phyloP scores from a whole-genome alignment of 2,329 filamentous ascomycete genomes.

The Chrysoporthe puriensis region DNA sequence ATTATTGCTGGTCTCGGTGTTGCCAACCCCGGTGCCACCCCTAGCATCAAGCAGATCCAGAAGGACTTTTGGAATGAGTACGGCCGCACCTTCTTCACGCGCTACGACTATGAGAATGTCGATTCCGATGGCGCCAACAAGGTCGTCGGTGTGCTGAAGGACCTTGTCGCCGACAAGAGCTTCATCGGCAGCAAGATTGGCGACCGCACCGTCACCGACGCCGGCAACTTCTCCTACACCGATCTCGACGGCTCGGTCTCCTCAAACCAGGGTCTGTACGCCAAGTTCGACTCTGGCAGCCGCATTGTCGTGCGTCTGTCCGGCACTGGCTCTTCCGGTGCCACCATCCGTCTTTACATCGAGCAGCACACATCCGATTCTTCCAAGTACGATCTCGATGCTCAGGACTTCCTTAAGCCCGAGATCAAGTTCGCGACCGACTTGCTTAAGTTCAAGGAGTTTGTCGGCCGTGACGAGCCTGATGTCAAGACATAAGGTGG shows the following conservation, averaged over 20 bases:
- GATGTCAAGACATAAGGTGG: constrained; percentile 84
- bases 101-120: constrained; percentile 97
- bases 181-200: constrained; percentile 84
- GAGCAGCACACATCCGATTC: constrained; percentile 91
- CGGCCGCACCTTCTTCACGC: constrained; percentile 97
- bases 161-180: constrained; percentile 71
- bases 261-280: constrained; percentile 94
- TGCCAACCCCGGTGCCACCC: constrained; percentile 75
- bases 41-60: constrained; percentile 95
- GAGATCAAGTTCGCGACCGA: constrained; percentile 85
- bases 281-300: constrained; percentile 92
- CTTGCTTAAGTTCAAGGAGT: constrained; percentile 91
- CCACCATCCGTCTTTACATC: constrained; percentile 95
- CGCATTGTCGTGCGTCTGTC: constrained; percentile 94
- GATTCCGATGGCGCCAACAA: constrained; percentile 90
- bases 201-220: constrained; percentile 81
- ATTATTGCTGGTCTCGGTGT: constrained; percentile 94
- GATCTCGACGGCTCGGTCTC: constrained; percentile 97
- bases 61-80: constrained; percentile 96
- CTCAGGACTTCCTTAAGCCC: constrained; percentile 91
- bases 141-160: constrained; percentile 79
- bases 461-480: constrained; percentile 87
- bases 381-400: constrained; percentile 77
- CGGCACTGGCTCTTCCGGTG: constrained; percentile 91
- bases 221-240: constrained; percentile 97